phyloP scores from a whole-genome alignment of 148 eudicot species.

The Rhododendron ferrugineum region DNA sequence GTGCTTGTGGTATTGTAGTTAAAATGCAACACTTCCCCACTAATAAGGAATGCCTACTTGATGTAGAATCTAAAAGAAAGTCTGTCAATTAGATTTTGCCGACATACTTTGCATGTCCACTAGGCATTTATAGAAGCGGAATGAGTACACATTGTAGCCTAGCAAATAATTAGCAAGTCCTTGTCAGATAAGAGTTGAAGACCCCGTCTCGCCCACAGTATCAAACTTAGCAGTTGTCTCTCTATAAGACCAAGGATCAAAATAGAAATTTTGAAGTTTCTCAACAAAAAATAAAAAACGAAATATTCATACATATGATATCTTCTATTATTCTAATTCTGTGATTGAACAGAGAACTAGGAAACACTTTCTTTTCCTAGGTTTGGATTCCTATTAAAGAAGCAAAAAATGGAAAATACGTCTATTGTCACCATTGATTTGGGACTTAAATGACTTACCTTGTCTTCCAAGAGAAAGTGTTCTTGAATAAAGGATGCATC shows the following conservation, averaged over 20 bases:
- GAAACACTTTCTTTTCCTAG: background rate
- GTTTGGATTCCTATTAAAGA: background rate
- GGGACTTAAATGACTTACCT: constrained; percentile 27
- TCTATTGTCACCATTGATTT: background rate
- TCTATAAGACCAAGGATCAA: background rate
- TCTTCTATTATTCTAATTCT: background rate
- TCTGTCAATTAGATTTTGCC: background rate
- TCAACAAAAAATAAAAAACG: background rate
- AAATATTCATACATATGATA: background rate
- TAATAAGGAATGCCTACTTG: background rate
- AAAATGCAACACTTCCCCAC: background rate
- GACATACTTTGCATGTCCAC: background rate
- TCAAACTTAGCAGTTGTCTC: background rate
- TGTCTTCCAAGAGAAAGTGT: constrained; percentile 68
- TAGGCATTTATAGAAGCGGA: background rate
- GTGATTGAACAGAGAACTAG: background rate
- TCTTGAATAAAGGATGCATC: constrained; percentile 82
- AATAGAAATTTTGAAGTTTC: background rate
- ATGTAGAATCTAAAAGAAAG: background rate
- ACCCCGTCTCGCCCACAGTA: background rate
- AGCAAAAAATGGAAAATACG: background rate
- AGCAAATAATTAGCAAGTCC: background rate
- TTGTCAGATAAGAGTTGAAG: background rate
- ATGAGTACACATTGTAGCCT: background rate
- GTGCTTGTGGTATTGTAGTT: background rate